Evolutionary conservation across 1,284 basidiomycete species (phyloP).

Genomic region (Ustilago curta): DNA sequence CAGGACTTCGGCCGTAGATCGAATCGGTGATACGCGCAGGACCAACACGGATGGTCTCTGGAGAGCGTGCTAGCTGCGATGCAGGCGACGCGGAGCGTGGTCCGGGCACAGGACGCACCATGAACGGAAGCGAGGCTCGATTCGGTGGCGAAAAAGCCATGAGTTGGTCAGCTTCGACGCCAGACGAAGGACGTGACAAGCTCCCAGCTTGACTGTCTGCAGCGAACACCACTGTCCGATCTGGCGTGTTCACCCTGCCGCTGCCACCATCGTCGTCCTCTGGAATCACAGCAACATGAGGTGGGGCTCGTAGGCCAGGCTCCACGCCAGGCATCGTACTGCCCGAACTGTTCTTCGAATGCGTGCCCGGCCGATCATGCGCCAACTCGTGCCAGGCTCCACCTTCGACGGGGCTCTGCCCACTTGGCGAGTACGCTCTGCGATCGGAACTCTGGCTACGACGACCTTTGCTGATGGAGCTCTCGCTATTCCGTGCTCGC

Average conservation of each 20-base stretch:
- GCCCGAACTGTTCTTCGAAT: conserved; percentile 39
- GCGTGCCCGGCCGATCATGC: conserved; percentile 19
- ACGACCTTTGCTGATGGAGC: conserved; percentile 29
- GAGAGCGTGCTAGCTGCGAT: conserved; percentile 40
- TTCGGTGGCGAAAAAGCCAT: conserved; percentile 29
- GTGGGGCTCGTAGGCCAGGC: conserved; percentile 10
- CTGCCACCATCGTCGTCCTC: conserved; percentile 31
- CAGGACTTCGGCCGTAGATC: conserved; percentile 44
- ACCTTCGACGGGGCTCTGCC: conserved; percentile 26
- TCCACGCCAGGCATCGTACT: conserved; percentile 27
- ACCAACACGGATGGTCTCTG: conserved; percentile 44
- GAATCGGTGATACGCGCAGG: conserved; percentile 31
- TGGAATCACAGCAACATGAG: conserved; percentile 38
- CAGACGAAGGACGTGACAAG: conserved; percentile 3
- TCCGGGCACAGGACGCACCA: conserved; percentile 14
- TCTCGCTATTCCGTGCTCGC: conserved; percentile 38
- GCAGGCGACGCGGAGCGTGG: conserved; percentile 41
- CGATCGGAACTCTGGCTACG: conserved; percentile 33
- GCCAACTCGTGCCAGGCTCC: conserved; percentile 1
- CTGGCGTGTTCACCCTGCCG: conserved; percentile 9
- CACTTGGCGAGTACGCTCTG: conserved; percentile 17
- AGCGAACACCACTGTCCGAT: not conserved
- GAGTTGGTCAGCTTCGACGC: conserved; percentile 2
- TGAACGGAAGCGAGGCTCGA: conserved; percentile 5
- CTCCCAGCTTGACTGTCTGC: not conserved